Evolutionary conservation across 1,284 basidiomycete species (phyloP), one percentile per base, ranked within the genome.

Genomic region (Tylopilus sp.): DNA sequence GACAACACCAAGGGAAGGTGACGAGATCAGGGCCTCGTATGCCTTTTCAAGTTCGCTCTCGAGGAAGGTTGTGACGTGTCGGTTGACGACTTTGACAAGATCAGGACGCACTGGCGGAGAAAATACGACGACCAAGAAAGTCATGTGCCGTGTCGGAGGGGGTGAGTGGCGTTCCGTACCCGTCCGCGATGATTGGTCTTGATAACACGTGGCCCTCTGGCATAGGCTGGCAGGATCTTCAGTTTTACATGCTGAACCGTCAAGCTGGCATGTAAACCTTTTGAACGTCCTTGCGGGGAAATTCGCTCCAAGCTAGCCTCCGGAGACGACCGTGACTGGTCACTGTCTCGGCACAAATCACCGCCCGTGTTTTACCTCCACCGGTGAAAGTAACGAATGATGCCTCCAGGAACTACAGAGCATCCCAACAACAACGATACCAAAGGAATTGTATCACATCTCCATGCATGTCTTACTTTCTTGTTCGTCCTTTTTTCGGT

Each of bases 221-320:
- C 54, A 44, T 67, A 86, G 89, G 90, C 35, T 94, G 90, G 91
- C 88, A 91, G 64, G 90, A 92, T 68, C 73, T 94, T 53, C 82
- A 82, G 59, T 70, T 86, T 57, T 92, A 89, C 68, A 79, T 92
- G 59, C 69, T 87, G 45, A 88, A 83, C 66, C 83, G 87, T 55
- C 81, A 82, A 59, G 74, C 77, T 41, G 80, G 80, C 53, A 68
- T 78, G 67, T 76, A 59, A 53, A 36, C 31, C 15, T 28, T 13
- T 2, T 7, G 8, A 26, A 35, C 6, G 25, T 26, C 31, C 18
- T 29, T 12, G 4, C 29, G 35, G 12, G 35, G 21, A 33, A 31
- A 34, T n/a, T 28, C 39, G 21, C 29, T 42, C 18, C 26, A n/a
- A 39, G 21, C 31, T 41, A 19, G 11, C 40, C 21, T 50, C 37